Evolutionary conservation across 495 filamentous ascomycete species (phyloP), one percentile per base, ranked within the genome.

Genomic region (Podospora fimiseda): DNA sequence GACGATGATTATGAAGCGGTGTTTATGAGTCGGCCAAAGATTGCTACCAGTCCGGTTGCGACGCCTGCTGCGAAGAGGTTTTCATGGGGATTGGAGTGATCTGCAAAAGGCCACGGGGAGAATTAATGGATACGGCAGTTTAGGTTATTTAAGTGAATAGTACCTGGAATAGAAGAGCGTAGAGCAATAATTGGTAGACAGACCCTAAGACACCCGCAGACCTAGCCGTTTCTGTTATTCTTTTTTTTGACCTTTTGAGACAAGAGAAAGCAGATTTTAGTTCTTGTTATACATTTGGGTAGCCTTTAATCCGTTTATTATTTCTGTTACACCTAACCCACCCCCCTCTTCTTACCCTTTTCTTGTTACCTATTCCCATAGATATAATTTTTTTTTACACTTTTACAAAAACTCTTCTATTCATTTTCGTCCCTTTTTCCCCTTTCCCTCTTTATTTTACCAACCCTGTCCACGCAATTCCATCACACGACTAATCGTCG

Each of bases 1-100:
- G 86, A 88, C 51, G 89, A 91, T 62, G 84, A 86, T 58, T 90
- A 93, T 62, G 85, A 87, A 44, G 87, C 85, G 47, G 84, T 96
- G 1, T 96, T 96, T 69, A 90, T 83, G 69, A 89, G 87, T 37
- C 68, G 90, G 54, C 90, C 90, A 1, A 86, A 84, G 56, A 77
- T 96, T 50, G 85, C 83, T 48, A 75, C 75, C 6, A 94, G 90
- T 69, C 88, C 89, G n/a, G 66, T 82, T 2, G 72, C 77, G 2
- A 83, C 80, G 23, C 84, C 84, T 8, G 57, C 43, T 8, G 69
- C 57, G 39, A 55, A 62, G 47, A 62, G 57, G 57, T 41, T 51
- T 47, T 56, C 27, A 11, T 33, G 27, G 43, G 21, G 46, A 36
- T 33, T 23, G 22, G 50, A 56, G 15, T 49, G 40, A 52, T 55